Conservation (phyloP, 2,329 filamentous ascomycete species). For the Aspergillus pseudotamarii region DNA sequence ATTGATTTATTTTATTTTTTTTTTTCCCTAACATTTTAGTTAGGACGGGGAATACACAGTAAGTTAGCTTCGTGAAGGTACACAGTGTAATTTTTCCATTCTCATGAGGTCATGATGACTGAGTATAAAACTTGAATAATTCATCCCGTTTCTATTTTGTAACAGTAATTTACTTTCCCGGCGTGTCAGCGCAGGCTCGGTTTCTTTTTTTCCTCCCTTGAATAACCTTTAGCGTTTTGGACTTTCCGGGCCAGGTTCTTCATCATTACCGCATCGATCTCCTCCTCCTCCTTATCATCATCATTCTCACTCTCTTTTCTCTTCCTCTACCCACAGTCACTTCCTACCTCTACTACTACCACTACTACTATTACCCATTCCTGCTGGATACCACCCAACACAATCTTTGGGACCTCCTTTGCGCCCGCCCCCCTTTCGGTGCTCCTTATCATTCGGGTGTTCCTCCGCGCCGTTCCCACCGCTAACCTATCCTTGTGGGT, state of each 20-base stretch:
- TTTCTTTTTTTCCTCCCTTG: no score
- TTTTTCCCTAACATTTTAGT: background rate
- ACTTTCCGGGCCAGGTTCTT: background rate
- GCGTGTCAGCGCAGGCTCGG: no score
- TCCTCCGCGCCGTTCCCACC: background rate
- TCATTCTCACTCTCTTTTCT: background rate
- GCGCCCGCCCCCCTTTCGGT: no score
- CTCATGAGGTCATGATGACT: background rate
- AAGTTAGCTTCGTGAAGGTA: no score
- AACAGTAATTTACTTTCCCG: background rate
- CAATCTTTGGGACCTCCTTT: no score
- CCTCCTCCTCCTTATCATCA: background rate
- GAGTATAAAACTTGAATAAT: background rate
- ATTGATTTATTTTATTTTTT: background rate
- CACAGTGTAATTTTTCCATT: background rate
- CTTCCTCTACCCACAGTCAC: conserved; percentile 12
- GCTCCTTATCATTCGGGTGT: background rate
- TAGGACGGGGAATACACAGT: background rate
- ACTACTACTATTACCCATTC: no score
- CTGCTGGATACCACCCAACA: no score
- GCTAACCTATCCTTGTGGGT: conserved; percentile 1
- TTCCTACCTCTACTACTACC: background rate
- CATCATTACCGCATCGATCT: background rate
- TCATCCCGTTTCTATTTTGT: background rate
- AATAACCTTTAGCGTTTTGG: background rate